A percentile compares a stretch with the other conserved stretches of the same genome.
These are phyloP conservation scores for Eleusine coracana DNA, from an alignment of 176 grass and related monocot genomes.

Conservation along the genomic window DNA sequence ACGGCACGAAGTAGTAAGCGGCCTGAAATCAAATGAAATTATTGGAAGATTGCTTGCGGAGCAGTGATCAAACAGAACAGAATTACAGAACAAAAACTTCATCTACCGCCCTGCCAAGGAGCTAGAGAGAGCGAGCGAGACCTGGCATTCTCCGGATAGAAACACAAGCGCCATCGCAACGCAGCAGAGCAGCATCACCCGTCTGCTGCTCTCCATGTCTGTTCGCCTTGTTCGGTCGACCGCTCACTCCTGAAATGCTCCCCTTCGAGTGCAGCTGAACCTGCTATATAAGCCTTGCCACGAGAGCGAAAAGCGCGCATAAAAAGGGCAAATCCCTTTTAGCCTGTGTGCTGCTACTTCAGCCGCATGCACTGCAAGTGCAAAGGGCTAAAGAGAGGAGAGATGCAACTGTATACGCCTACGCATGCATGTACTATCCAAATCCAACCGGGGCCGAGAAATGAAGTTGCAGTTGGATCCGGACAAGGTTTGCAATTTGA, in stretches of 20 bases:
- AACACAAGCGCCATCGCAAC: neutral
- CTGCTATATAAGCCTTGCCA: neutral
- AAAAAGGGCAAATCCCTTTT: neutral
- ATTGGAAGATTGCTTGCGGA: neutral
- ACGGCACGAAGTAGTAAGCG: neutral
- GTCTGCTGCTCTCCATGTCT: slow-evolving; percentile 37
- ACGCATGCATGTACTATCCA: neutral
- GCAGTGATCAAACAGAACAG: neutral
- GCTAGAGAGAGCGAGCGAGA: neutral
- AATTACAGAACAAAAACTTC: no score
- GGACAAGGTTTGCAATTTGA: slow-evolving; percentile 25
- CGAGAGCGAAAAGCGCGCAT: neutral
- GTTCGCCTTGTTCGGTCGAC: neutral
- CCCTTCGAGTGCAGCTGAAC: neutral
- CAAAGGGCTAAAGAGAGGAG: neutral
- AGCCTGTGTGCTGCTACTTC: neutral
- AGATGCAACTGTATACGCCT: no score
- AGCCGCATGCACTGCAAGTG: neutral
- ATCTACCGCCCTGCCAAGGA: no score
- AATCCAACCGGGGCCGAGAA: neutral
- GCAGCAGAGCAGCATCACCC: neutral
- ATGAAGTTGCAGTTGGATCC: slow-evolving; percentile 21
- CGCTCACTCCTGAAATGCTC: neutral
- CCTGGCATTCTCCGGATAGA: slow-evolving; percentile 31
- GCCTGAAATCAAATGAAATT: neutral